phyloP scores from a whole-genome alignment of 2,329 filamentous ascomycete genomes.

The Fusarium buharicum region DNA sequence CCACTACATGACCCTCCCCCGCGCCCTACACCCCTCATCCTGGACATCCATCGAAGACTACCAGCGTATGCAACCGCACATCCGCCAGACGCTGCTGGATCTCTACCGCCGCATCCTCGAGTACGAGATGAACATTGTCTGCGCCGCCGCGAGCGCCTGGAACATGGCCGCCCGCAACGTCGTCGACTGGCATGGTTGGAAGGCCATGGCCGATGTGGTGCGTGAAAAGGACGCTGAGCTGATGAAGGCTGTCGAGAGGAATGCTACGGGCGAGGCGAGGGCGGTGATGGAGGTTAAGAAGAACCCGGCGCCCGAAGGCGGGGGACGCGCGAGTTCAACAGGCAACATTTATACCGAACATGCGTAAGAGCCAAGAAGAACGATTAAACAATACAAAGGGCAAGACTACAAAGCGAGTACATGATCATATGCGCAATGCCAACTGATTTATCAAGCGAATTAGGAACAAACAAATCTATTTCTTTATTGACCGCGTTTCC shows the following conservation, averaged over 20 bases:
- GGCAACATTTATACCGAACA: background rate
- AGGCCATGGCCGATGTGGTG: conserved; percentile 43
- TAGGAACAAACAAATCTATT: conserved; percentile 12
- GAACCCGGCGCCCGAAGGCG: conserved; percentile 30
- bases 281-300: conserved; percentile 28
- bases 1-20: conserved; percentile 46
- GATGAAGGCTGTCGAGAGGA: conserved; percentile 35
- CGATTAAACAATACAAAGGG: conserved; percentile 1
- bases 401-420: conserved; percentile 2
- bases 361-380: background rate
- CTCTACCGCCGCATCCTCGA: conserved; percentile 51
- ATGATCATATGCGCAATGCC: background rate
- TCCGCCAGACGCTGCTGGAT: conserved; percentile 41
- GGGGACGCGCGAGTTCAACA: conserved; percentile 13
- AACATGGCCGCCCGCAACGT: conserved; percentile 52
- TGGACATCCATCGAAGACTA: conserved; percentile 44
- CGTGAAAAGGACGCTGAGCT: conserved; percentile 45
- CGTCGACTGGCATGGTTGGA: conserved; percentile 50
- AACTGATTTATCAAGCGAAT: conserved; percentile 7
- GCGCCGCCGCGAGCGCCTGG: conserved; percentile 52
- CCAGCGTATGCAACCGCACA: conserved; percentile 31
- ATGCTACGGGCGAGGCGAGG: conserved; percentile 31
- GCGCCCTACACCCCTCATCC: conserved; percentile 40
- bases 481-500: background rate
- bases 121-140: conserved; percentile 55